Evolutionary conservation across 2,329 filamentous ascomycete genomes (phyloP).

Genomic region (Colletotrichum viniferum): DNA sequence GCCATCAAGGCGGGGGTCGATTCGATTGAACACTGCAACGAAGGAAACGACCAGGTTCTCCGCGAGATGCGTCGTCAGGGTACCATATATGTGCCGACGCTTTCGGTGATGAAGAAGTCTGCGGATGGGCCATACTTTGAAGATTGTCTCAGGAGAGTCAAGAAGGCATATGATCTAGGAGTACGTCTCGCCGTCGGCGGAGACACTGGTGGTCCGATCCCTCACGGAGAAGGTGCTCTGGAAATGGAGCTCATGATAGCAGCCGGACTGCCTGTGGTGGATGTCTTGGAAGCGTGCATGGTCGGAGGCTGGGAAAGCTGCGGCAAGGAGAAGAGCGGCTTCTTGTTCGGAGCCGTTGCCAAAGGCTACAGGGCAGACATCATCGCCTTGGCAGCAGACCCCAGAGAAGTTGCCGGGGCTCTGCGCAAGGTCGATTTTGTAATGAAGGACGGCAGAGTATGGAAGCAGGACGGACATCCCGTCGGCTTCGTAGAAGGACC

Average conservation of each 20-base stretch:
- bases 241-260: slow-evolving; percentile 60
- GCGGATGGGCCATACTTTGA: not conserved
- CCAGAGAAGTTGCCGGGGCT: slow-evolving; percentile 40
- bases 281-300: slow-evolving; percentile 54
- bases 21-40: slow-evolving; percentile 50
- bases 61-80: slow-evolving; percentile 46
- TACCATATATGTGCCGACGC: slow-evolving; percentile 57
- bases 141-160: slow-evolving; percentile 39
- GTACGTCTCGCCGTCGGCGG: slow-evolving; percentile 57
- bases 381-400: slow-evolving; percentile 51
- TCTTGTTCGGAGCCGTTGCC: slow-evolving; percentile 56
- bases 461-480: slow-evolving; percentile 40
- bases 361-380: slow-evolving; percentile 55
- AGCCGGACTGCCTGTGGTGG: slow-evolving; percentile 52
- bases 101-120: slow-evolving; percentile 38
- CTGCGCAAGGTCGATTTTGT: slow-evolving; percentile 56
- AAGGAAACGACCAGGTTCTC: slow-evolving; percentile 43
- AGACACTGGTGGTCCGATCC: slow-evolving; percentile 58
- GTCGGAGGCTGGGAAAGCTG: slow-evolving; percentile 61
- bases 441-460: slow-evolving; percentile 61
- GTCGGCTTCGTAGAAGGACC: slow-evolving; percentile 2
- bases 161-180: slow-evolving; percentile 48
- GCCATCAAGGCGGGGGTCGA: slow-evolving; percentile 51
- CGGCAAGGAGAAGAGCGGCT: slow-evolving; percentile 54
- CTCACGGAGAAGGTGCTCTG: slow-evolving; percentile 56